A percentile compares a stretch with the other conserved stretches of the same genome.
These are phyloP conservation scores for Botrytis hyacinthi DNA, from an alignment of 2,329 filamentous ascomycete species.

Conservation along the genomic window DNA sequence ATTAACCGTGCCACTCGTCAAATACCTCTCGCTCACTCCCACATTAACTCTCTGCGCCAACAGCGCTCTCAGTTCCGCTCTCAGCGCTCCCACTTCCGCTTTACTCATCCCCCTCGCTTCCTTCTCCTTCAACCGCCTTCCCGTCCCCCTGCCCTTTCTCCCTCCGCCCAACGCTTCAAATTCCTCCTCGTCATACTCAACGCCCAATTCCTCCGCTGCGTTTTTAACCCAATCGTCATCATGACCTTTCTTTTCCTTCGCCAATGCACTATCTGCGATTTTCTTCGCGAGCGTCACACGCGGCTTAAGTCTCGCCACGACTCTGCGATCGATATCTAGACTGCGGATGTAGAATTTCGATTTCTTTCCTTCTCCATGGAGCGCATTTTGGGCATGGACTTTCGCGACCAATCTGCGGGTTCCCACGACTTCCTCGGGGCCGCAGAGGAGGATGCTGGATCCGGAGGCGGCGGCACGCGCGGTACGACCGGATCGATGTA, in stretches of 20 bases:
- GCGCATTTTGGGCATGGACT: slow-evolving; percentile 66
- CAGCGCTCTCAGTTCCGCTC: slow-evolving; percentile 69
- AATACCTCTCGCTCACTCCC: slow-evolving; percentile 82
- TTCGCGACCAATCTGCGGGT: slow-evolving; percentile 83
- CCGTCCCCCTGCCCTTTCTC: slow-evolving; percentile 67
- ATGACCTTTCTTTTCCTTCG: slow-evolving; percentile 81
- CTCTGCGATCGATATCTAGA: slow-evolving; percentile 76
- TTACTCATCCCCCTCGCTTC: slow-evolving; percentile 67
- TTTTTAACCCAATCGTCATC: slow-evolving; percentile 81
- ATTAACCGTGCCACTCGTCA: slow-evolving; percentile 82
- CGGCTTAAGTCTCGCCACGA: slow-evolving; percentile 73
- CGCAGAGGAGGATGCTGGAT: slow-evolving; percentile 82
- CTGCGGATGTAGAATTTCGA: slow-evolving; percentile 70
- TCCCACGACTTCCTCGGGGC: slow-evolving; percentile 84
- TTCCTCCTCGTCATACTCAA: slow-evolving; percentile 90
- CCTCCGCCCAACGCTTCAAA: slow-evolving; percentile 62
- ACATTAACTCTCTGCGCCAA: slow-evolving; percentile 75
- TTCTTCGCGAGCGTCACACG: slow-evolving; percentile 80
- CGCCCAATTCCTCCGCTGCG: slow-evolving; percentile 87
- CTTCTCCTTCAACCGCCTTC: slow-evolving; percentile 72
- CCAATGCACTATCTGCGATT: slow-evolving; percentile 76
- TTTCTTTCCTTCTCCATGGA: slow-evolving; percentile 44
- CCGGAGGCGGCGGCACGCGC: slow-evolving; percentile 78
- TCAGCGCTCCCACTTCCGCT: slow-evolving; percentile 66
- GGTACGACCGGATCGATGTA: slow-evolving; percentile 91